phyloP scores from a whole-genome alignment of 805 yeast genomes.

The Candida awuae region DNA sequence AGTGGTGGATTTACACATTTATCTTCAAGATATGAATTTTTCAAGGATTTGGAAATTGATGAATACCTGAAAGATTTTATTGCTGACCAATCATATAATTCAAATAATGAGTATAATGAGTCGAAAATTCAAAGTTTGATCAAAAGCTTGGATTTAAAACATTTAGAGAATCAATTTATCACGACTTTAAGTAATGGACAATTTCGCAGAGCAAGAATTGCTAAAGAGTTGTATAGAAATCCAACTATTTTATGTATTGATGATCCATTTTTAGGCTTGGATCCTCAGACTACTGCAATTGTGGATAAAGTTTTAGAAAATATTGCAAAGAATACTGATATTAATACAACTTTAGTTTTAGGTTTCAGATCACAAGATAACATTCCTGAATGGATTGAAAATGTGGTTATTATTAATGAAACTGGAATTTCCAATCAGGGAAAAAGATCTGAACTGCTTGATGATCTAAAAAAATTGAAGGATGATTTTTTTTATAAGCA shows the following conservation, averaged over 20 bases:
- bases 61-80: conserved; percentile 56
- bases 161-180: conserved; percentile 64
- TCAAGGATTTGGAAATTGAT: conserved; percentile 71
- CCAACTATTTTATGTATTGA: conserved; percentile 71
- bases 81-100: conserved; percentile 45
- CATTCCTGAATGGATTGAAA: conserved; percentile 74
- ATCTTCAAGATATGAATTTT: conserved; percentile 83
- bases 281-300: conserved; percentile 56
- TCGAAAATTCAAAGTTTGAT: conserved; percentile 37
- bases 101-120: conserved; percentile 29
- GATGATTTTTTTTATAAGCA: conserved; percentile 21
- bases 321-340: conserved; percentile 8
- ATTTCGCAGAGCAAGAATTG: conserved; percentile 81
- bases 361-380: conserved; percentile 74
- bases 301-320: conserved; percentile 48
- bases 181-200: conserved; percentile 92
- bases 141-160: conserved; percentile 43
- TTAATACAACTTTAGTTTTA: conserved; percentile 48
- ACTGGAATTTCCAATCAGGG: conserved; percentile 51
- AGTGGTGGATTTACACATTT: conserved; percentile 56
- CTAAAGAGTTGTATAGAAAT: conserved; percentile 54
- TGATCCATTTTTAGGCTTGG: conserved; percentile 90
- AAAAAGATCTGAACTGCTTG: conserved; percentile 23
- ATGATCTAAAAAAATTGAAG: conserved; percentile 19
- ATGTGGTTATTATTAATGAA: conserved; percentile 54